Evolutionary conservation across 2,329 filamentous ascomycete genomes (phyloP).

Genomic region (Aspergillus sp.): DNA sequence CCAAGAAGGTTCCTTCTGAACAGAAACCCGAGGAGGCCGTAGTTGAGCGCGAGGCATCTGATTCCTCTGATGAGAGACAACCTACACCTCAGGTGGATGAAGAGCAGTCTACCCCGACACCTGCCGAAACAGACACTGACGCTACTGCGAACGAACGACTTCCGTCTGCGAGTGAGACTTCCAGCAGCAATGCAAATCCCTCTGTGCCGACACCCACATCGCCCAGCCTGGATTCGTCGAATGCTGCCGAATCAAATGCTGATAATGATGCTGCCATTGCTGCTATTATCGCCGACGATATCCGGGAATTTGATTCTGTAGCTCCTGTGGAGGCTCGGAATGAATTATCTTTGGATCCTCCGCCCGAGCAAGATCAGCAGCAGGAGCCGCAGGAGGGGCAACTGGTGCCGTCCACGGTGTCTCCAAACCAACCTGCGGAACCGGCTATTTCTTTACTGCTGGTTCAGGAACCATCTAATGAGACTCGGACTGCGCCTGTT

Average conservation of each 20-base stretch:
- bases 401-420: too few relatives aligned
- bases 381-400: too few relatives aligned
- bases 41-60: constrained; percentile 19
- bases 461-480: not conserved
- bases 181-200: too few relatives aligned
- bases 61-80: constrained; percentile 17
- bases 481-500: too few relatives aligned
- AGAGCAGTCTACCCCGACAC: not conserved
- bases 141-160: not conserved
- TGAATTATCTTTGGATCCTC: constrained; percentile 1
- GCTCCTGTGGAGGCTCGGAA: constrained; percentile 4
- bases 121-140: not conserved
- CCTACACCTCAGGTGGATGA: constrained; percentile 16
- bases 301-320: constrained; percentile 15
- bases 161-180: too few relatives aligned
- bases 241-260: constrained; percentile 10
- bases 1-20: constrained; percentile 11
- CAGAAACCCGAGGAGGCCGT: constrained; percentile 25
- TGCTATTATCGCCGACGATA: constrained; percentile 22
- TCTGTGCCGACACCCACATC: too few relatives aligned
- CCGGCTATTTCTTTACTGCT: too few relatives aligned
- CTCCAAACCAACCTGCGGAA: not conserved
- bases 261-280: constrained; percentile 23
- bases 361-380: too few relatives aligned
- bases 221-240: not conserved